phyloP scores from a whole-genome alignment of 1,284 basidiomycete genomes.

The Sporisorium reilianum region DNA sequence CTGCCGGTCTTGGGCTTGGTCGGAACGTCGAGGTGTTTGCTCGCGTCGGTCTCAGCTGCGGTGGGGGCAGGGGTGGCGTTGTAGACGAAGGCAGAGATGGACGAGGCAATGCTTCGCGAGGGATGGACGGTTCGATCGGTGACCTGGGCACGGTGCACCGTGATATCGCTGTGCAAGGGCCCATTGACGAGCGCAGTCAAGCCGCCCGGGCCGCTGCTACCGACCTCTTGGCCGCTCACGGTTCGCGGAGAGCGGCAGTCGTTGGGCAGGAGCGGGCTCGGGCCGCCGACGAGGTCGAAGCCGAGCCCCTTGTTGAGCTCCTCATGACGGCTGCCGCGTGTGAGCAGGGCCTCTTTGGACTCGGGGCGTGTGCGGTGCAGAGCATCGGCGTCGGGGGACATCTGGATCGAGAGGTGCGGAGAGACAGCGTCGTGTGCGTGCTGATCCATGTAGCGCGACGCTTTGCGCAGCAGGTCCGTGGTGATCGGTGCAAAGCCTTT shows the following conservation, averaged over 20 bases:
- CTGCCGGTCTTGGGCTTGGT: conserved; percentile 21
- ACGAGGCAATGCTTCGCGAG: conserved; percentile 54
- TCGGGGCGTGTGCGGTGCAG: conserved; percentile 16
- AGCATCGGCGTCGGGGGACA: conserved; percentile 28
- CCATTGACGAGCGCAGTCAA: conserved; percentile 17
- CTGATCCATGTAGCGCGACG: conserved; percentile 19
- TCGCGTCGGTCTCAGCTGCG: conserved; percentile 2
- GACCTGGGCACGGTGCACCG: conserved; percentile 32
- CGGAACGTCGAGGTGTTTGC: conserved; percentile 10
- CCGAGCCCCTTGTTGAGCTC: conserved; percentile 16
- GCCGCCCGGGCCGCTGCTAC: conserved; percentile 19
- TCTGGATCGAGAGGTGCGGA: conserved; percentile 46
- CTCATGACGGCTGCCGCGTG: conserved; percentile 16
- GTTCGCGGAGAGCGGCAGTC: conserved; percentile 45
- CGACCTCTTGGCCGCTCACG: conserved; percentile 26
- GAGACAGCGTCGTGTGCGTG: conserved; percentile 13
- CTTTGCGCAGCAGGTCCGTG: conserved; percentile 35
- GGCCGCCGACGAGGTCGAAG: conserved; percentile 18
- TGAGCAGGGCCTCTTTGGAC: conserved; percentile 29
- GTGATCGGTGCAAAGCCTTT: conserved; percentile 37
- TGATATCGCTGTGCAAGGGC: conserved; percentile 15
- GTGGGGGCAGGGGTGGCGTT: conserved; percentile 49
- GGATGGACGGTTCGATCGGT: conserved; percentile 14
- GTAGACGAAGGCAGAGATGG: conserved; percentile 56
- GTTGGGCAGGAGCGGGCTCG: conserved; percentile 42